These are phyloP conservation scores for Eucalyptus grandis DNA, from an alignment of 345 rosid genomes.

Conservation along the genomic window DNA sequence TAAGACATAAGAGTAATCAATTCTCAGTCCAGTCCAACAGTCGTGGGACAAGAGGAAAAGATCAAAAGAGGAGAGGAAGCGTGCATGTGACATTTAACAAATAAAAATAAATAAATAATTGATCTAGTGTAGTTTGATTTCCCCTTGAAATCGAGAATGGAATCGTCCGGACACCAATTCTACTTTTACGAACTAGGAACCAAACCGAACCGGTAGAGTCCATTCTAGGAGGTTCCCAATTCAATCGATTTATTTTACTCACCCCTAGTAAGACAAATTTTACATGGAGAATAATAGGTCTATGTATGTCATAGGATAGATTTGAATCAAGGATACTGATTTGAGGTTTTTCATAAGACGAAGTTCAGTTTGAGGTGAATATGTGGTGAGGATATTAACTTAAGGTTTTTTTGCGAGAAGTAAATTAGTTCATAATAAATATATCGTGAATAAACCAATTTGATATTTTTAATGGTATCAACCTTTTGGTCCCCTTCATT, in stretches of 20 bases:
- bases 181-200: rapidly evolving
- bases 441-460: neutral
- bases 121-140: rapidly evolving
- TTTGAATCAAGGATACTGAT: rapidly evolving
- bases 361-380: neutral
- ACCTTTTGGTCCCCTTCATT: neutral
- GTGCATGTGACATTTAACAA: rapidly evolving
- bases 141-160: rapidly evolving
- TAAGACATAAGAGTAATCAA: rapidly evolving
- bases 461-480: neutral
- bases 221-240: rapidly evolving
- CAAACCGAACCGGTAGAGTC: rapidly evolving
- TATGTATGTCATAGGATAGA: neutral
- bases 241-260: rapidly evolving
- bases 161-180: rapidly evolving
- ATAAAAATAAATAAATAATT: too few species aligned
- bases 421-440: neutral
- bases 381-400: neutral
- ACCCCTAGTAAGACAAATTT: neutral
- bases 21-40: rapidly evolving
- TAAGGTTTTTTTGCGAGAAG: rapidly evolving
- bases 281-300: rapidly evolving
- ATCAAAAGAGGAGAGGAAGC: rapidly evolving
- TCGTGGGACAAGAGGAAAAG: rapidly evolving
- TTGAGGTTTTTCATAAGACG: rapidly evolving